Percentiles rank a stretch among this genome's conserved stretches.
Evolutionary conservation across 441 rosid genomes (phyloP).

Genomic region (Hypseocharis bilobata): DNA sequence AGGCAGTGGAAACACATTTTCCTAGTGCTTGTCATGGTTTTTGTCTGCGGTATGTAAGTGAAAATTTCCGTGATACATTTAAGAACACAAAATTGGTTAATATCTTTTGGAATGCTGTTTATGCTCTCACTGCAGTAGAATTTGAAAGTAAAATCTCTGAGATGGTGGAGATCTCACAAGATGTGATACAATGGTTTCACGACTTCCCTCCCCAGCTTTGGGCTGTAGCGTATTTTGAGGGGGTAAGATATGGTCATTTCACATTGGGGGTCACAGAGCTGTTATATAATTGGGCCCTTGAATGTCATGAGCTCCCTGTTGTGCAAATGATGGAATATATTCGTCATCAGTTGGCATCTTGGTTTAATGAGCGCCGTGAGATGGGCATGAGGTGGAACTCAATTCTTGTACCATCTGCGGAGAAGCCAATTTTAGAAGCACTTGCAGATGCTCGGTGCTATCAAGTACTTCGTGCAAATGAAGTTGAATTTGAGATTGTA

Average conservation of each 20-base stretch:
- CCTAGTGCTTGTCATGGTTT: conserved; percentile 94
- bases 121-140: conserved; percentile 77
- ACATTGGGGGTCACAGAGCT: conserved; percentile 78
- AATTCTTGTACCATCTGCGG: conserved; percentile 84
- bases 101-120: conserved; percentile 88
- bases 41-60: conserved; percentile 87
- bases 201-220: conserved; percentile 80
- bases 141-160: conserved; percentile 85
- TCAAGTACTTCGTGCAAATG: conserved; percentile 90
- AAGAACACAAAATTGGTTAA: conserved; percentile 78
- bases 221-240: conserved; percentile 94
- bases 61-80: conserved; percentile 84
- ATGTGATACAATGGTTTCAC: conserved; percentile 83
- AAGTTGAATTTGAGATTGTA: conserved; percentile 89
- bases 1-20: conserved; percentile 81
- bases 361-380: conserved; percentile 88
- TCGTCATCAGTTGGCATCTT: conserved; percentile 83
- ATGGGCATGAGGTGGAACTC: conserved; percentile 88
- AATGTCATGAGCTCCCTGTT: conserved; percentile 88
- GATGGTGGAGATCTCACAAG: conserved; percentile 84
- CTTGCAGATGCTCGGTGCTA: conserved; percentile 77
- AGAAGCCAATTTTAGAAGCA: conserved; percentile 74
- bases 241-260: conserved; percentile 76
- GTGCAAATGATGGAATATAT: conserved; percentile 97
- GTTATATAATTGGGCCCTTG: conserved; percentile 67